Conservation (phyloP, 2,329 filamentous ascomycete species). For the Rutstroemia sp. region DNA sequence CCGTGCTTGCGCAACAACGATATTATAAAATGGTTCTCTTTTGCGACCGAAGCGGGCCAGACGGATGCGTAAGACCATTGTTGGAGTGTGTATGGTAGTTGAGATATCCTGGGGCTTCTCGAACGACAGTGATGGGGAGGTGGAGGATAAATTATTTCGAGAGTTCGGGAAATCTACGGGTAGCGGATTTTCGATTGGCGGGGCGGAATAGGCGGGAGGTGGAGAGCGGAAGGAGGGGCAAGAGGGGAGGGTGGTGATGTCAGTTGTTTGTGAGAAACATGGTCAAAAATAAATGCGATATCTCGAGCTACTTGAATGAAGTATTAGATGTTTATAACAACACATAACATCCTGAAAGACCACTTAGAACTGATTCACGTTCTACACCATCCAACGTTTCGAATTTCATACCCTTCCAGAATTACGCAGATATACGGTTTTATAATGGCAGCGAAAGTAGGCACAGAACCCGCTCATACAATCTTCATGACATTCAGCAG, state of each 20-base stretch:
- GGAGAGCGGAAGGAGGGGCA: slow-evolving; percentile 4
- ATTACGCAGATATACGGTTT: background rate
- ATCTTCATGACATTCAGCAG: too few relatives aligned
- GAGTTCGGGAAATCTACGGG: slow-evolving; percentile 2
- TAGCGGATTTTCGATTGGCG: slow-evolving; percentile 8
- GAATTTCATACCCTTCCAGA: background rate
- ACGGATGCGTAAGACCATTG: slow-evolving; percentile 89
- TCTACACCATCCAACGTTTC: too few relatives aligned
- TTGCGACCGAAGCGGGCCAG: slow-evolving; percentile 87
- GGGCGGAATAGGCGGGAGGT: background rate
- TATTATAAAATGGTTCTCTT: slow-evolving; percentile 93
- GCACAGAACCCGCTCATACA: too few relatives aligned
- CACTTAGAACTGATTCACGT: too few relatives aligned
- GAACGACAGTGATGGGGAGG: background rate
- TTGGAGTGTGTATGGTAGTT: slow-evolving; percentile 20
- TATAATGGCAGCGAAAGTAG: slow-evolving; percentile 6
- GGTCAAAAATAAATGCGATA: too few relatives aligned
- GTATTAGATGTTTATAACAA: too few relatives aligned
- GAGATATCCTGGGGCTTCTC: slow-evolving; percentile 1
- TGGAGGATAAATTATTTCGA: slow-evolving; percentile 9
- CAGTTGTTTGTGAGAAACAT: background rate
- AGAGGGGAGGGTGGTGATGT: background rate
- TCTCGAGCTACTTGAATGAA: too few relatives aligned
- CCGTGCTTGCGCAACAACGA: slow-evolving; percentile 90
- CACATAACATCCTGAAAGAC: too few relatives aligned